phyloP scores from a whole-genome alignment of 306 rosid genomes.

The Begonia fuchsioides region DNA sequence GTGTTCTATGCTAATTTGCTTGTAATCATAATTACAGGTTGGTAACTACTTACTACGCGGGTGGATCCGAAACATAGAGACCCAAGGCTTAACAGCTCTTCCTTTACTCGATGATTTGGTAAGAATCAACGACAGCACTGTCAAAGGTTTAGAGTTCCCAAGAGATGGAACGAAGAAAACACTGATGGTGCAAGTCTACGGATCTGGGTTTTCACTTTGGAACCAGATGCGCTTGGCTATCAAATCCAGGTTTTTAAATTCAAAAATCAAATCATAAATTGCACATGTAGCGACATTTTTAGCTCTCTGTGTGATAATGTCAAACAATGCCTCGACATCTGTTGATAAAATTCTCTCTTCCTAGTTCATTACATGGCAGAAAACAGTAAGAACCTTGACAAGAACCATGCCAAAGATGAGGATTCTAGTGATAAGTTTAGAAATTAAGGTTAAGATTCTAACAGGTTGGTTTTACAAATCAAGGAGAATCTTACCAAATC shows the following conservation, averaged over 20 bases:
- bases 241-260: slow-evolving; percentile 18
- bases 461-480: too few species aligned
- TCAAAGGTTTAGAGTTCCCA: slow-evolving; percentile 41
- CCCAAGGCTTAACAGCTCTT: slow-evolving; percentile 30
- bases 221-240: slow-evolving; percentile 35
- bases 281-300: too few species aligned
- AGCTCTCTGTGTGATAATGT: too few species aligned
- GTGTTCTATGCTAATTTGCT: too few species aligned
- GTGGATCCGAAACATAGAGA: slow-evolving; percentile 72
- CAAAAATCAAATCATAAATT: slow-evolving; percentile 17
- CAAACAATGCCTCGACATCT: too few species aligned
- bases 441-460: too few species aligned
- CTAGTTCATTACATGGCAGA: too few species aligned
- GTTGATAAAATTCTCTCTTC: too few species aligned
- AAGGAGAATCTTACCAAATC: too few species aligned
- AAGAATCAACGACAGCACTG: slow-evolving; percentile 8
- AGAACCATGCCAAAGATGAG: too few species aligned
- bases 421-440: too few species aligned
- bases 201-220: slow-evolving; percentile 36
- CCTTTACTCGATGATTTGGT: slow-evolving; percentile 42
- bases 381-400: too few species aligned
- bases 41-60: slow-evolving; percentile 73
- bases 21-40: slow-evolving; percentile 23
- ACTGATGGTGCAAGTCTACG: slow-evolving; percentile 38
- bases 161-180: slow-evolving; percentile 56